Base-by-base conservation (phyloP, 1,139 yeast genomes). In the Eremothecium gossypii region DNA sequence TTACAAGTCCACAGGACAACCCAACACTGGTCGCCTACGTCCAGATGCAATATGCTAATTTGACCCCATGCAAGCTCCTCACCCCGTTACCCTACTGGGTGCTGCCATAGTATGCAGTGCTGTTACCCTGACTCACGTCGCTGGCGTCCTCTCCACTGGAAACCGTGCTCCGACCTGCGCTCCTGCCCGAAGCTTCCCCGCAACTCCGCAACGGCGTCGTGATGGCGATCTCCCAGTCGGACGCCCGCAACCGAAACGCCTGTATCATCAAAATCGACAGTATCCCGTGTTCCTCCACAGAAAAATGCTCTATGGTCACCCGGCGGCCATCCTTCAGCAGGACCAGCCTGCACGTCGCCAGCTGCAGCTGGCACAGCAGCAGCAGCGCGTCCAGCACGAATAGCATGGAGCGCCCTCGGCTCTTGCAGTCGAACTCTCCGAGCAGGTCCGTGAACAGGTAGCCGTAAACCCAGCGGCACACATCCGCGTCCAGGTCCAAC, bases 401-500 rank as follows among this genome's bases (percentile, higher is more conserved):
- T 13, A 49, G 38, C 14, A 43, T 35, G 45, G 46, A 37, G 27
- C 42, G 41, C 2, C 52, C 49, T 11, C 47, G 46, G n/a, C 43
- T 40, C 2, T 46, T 49, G 33, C 52, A 49, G 27, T 49, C 49
- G 30, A 44, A 42, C 33, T 50, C 53, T 13, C 50, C 55, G 8
- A 50, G 32, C 7, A 51, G 28, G 30, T 44, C 45, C 9, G 50
- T 41, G 35, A 49, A 45, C 38, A 49, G 12, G 29, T 45, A 49
- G 8, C 53, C 52, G 26, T 38, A 43, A 20, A 41, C 41, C 43
- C 46, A 43, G 9, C 41, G 41, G 30, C 53, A 49, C 13, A 48
- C 49, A 10, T 48, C 45, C 29, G 30, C 37, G 26, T 47, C 48
- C 30, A 49, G 20, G 32, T 44, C 42, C 14, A 46, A 29, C 13